These are phyloP conservation scores for Bullera alba DNA, from an alignment of 768 basidiomycete genomes.

Conservation along the genomic window DNA sequence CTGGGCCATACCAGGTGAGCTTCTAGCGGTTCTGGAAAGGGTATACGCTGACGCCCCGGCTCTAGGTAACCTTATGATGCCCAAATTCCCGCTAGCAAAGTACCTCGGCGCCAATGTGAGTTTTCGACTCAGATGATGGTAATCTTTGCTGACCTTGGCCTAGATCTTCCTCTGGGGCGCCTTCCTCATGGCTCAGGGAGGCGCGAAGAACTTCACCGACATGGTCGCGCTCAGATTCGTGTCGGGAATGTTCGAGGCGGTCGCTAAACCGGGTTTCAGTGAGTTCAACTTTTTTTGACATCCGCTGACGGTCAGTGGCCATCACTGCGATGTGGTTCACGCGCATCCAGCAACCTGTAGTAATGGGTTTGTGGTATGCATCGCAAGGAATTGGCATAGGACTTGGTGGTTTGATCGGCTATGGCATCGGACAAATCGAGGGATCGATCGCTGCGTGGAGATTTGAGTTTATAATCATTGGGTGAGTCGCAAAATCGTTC, in stretches of 20 bases:
- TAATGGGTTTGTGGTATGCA: slow-evolving; percentile 48
- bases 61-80: slow-evolving; percentile 49
- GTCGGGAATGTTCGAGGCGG: slow-evolving; percentile 49
- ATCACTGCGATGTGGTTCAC: slow-evolving; percentile 49
- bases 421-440: slow-evolving; percentile 46
- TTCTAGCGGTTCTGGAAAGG: no score
- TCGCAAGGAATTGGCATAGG: slow-evolving; percentile 50
- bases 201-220: slow-evolving; percentile 46
- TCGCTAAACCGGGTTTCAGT: slow-evolving; percentile 47
- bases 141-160: no score
- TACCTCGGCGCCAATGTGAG: slow-evolving; percentile 49
- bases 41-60: no score
- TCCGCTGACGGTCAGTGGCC: slow-evolving; percentile 27
- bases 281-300: neutral
- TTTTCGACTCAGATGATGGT: no score
- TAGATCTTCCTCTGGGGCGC: slow-evolving; percentile 49
- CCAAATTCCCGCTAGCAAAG: slow-evolving; percentile 47
- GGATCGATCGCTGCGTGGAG: slow-evolving; percentile 43
- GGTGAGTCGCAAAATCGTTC: no score
- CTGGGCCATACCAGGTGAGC: slow-evolving; percentile 51
- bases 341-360: slow-evolving; percentile 47
- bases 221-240: slow-evolving; percentile 48
- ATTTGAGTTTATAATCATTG: slow-evolving; percentile 45
- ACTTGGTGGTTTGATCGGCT: slow-evolving; percentile 47
- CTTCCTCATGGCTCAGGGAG: slow-evolving; percentile 49